Evolutionary conservation across 305 asterid genomes (phyloP).

Genomic region (Solanum hybrid): DNA sequence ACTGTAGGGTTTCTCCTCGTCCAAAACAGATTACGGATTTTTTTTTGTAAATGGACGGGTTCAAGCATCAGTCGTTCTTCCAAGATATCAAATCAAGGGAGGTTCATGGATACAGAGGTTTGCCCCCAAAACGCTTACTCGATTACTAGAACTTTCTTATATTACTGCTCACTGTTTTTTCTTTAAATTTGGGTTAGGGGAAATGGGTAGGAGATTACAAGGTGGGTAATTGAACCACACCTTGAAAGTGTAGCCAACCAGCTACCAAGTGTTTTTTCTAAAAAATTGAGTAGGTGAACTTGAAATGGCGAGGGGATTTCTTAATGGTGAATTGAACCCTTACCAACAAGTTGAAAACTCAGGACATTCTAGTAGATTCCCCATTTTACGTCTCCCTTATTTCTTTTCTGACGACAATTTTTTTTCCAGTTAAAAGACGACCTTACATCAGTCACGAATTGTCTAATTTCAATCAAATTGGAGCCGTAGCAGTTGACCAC

Average conservation of each 20-base stretch:
- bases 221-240: background rate
- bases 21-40: background rate
- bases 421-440: slow-evolving; percentile 46
- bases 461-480: slow-evolving; percentile 35
- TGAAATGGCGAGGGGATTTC: background rate
- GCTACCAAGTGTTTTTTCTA: background rate
- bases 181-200: background rate
- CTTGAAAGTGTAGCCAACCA: background rate
- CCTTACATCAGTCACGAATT: slow-evolving; percentile 35
- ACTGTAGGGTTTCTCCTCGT: background rate
- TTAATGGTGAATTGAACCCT: background rate
- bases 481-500: slow-evolving; percentile 66
- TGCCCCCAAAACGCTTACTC: background rate
- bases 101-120: slow-evolving; percentile 81
- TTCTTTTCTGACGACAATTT: background rate
- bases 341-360: background rate
- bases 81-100: slow-evolving; percentile 65
- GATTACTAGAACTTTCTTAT: background rate
- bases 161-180: background rate
- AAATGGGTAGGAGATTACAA: background rate
- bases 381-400: background rate
- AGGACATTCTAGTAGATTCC: background rate
- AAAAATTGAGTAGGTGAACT: background rate
- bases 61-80: slow-evolving; percentile 48
- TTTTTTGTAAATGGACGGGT: slow-evolving; percentile 30